Percentiles rank a stretch among this genome's conserved stretches.
phyloP scores from a whole-genome alignment of 2,329 filamentous ascomycete genomes.

The Aaosphaeria pasadenensis region DNA sequence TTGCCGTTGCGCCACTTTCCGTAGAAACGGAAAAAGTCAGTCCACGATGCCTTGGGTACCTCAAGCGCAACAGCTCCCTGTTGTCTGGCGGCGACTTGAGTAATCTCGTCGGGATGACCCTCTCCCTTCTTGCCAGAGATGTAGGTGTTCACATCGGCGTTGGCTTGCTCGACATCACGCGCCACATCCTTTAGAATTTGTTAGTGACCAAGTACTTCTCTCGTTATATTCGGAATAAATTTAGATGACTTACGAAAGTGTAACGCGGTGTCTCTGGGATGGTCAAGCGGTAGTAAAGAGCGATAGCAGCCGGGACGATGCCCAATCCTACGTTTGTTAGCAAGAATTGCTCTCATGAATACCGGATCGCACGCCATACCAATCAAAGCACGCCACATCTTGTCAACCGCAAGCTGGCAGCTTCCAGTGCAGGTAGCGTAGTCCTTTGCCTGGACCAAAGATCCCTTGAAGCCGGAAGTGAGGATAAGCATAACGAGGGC shows the following conservation, averaged over 20 bases:
- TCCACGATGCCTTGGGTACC: conserved; percentile 67
- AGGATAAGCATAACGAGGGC: conserved; percentile 35
- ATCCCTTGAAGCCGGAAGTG: conserved; percentile 27
- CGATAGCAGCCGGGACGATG: conserved; percentile 39
- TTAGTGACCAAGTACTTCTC: too few relatives aligned
- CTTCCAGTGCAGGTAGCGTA: conserved; percentile 27
- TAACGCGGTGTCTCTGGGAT: conserved; percentile 44
- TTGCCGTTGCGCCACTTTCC: conserved; percentile 67
- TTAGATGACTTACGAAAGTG: conserved; percentile 20
- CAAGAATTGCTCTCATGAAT: not conserved
- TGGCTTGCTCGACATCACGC: conserved; percentile 48
- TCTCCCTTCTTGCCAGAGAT: conserved; percentile 60
- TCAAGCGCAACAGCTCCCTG: conserved; percentile 55
- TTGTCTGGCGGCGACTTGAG: conserved; percentile 57
- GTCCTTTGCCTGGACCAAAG: conserved; percentile 12
- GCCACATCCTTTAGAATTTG: conserved; percentile 27
- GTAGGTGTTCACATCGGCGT: conserved; percentile 73
- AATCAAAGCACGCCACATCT: conserved; percentile 42
- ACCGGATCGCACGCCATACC: conserved; percentile 64
- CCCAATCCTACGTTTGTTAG: conserved; percentile 50
- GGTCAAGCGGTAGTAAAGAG: conserved; percentile 41
- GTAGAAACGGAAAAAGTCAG: conserved; percentile 71
- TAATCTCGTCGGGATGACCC: conserved; percentile 64
- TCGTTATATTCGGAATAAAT: too few relatives aligned
- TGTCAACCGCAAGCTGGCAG: conserved; percentile 35